Base-by-base conservation (phyloP, 257 asterid genomes). In the Solanum pinnatisectum region DNA sequence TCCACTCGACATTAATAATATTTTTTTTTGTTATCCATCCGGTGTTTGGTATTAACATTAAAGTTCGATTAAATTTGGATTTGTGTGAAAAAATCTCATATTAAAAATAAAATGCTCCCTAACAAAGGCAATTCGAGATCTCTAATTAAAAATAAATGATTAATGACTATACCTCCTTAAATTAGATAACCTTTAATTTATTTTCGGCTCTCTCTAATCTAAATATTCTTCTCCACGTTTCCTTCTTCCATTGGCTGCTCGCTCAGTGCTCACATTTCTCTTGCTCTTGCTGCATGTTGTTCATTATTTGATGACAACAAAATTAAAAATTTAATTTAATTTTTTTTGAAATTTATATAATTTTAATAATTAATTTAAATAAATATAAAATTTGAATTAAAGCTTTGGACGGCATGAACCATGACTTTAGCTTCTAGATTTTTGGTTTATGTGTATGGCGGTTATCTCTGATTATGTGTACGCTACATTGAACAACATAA, bases 211-310 rank as follows among this genome's bases (percentile, higher is more conserved):
- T 72, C 85, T 23, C 15, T 3, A 52, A 49, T 33, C 87, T 32
- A 84, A 56, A 84, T 84, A 76, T 63, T 63, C 16, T 87, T 89
- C 71, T n/a, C 33, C 83, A 11, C 94, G 92, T 91, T 90, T 91
- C 90, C 89, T 25, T 33, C 77, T 73, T 22, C 52, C 0, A 84
- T 90, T 91, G 90, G 91, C 70, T 33, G 11, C 3, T 16, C 9
- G 1, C 3, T 8, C 4, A 78, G 9, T 49, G 22, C 1, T 52
- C 23, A 16, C 3, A 52, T 52, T 52, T 82, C 13, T 87, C 87
- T 18, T 7, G 23, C 23, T 40, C 2, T 9, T 4, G 87, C 89
- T 86, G 87, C 2, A 5, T 83, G 74, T 60, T 49, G 39, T 10
- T 74, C 5, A 12, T 44, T 44, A 44, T 11, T 15, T 0, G 63